Conservation (phyloP, 2,329 filamentous ascomycete genomes). For the Chaetomiaceae sp. region DNA sequence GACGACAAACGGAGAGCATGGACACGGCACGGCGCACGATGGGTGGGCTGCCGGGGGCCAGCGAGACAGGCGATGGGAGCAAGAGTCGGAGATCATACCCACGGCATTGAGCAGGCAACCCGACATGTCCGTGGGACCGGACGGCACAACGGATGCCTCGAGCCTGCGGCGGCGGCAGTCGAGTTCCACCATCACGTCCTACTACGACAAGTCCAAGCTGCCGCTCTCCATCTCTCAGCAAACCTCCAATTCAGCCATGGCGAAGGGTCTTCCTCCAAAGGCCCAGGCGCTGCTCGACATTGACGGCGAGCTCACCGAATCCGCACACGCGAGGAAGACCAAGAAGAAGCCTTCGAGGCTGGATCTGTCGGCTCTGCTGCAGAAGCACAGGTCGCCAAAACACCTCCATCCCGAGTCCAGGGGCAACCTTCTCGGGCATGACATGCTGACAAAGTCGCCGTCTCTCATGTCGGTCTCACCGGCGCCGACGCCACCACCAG, state of each 20-base stretch:
- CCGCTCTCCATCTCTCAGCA: constrained; percentile 56
- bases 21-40: constrained; percentile 26
- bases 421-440: constrained; percentile 34
- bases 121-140: constrained; percentile 22
- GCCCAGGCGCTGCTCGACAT: constrained; percentile 44
- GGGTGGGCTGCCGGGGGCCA: constrained; percentile 22
- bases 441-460: constrained; percentile 39
- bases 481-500: constrained; percentile 29
- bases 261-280: constrained; percentile 50
- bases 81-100: constrained; percentile 46
- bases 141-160: constrained; percentile 37
- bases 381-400: constrained; percentile 30
- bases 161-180: constrained; percentile 47
- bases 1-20: constrained; percentile 32
- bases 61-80: constrained; percentile 37
- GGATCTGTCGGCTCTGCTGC: constrained; percentile 44
- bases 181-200: constrained; percentile 52
- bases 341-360: constrained; percentile 44
- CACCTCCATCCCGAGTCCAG: constrained; percentile 30
- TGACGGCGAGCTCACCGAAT: constrained; percentile 32
- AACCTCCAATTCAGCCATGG: constrained; percentile 55
- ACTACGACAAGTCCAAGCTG: constrained; percentile 54
- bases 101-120: constrained; percentile 27
- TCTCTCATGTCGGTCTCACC: constrained; percentile 39
- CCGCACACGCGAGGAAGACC: constrained; percentile 35